Evolutionary conservation across 1,284 basidiomycete genomes (phyloP).

Genomic region (Austroboletus rostrupii): DNA sequence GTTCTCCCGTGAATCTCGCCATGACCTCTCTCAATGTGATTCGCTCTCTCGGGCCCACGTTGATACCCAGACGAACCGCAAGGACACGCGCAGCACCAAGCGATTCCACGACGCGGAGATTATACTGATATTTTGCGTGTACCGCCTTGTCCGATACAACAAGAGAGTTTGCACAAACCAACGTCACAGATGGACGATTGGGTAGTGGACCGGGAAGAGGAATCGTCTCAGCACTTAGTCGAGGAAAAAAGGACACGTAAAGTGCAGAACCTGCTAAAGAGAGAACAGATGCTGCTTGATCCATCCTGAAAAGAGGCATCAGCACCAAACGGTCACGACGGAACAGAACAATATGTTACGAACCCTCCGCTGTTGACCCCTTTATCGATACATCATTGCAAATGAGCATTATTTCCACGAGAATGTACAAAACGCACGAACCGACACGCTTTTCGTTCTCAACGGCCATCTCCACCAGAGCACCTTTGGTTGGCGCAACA

Average conservation of each 20-base stretch:
- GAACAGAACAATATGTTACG: constrained; percentile 16
- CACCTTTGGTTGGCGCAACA: constrained; percentile 50
- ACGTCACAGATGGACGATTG: constrained; percentile 40
- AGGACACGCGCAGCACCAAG: constrained; percentile 75
- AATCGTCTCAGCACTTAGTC: constrained; percentile 61
- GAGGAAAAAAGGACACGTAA: constrained; percentile 79
- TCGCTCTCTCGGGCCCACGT: constrained; percentile 42
- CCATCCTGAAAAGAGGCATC: constrained; percentile 48
- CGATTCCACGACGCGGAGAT: constrained; percentile 84
- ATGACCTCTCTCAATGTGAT: constrained; percentile 52
- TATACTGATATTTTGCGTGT: constrained; percentile 75
- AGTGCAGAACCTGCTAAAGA: constrained; percentile 66
- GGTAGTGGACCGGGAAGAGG: constrained; percentile 50
- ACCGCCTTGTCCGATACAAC: constrained; percentile 81
- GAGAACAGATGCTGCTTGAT: constrained; percentile 82
- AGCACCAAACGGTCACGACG: background rate
- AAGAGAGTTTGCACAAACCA: constrained; percentile 83
- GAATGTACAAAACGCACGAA: constrained; percentile 22
- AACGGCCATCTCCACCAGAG: constrained; percentile 74
- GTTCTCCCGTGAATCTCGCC: constrained; percentile 45
- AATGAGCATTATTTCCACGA: constrained; percentile 4
- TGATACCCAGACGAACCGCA: constrained; percentile 50
- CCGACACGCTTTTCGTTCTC: constrained; percentile 82
- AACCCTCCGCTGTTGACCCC: constrained; percentile 75
- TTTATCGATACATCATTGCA: constrained; percentile 12